Base-by-base conservation (phyloP, 495 filamentous ascomycete genomes). In the Cudoniella acicularis region DNA sequence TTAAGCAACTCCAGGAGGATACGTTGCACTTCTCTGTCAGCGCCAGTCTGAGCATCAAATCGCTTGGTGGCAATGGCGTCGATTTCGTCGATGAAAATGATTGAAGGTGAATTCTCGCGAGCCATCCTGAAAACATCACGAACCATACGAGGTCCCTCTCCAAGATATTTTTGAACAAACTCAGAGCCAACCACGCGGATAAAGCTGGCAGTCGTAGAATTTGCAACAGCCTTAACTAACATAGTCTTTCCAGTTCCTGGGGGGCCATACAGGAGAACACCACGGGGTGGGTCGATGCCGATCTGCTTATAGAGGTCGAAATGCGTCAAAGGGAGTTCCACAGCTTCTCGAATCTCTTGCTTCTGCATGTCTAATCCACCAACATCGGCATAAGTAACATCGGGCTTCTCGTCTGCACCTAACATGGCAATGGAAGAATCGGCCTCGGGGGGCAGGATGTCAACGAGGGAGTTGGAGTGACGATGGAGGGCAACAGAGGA, bases 71-170 rank as follows among this genome's bases (percentile, higher is more conserved):
- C 94, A 70, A 98, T 98, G 56, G 94, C 95, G 70, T 98, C 94
- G 64, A 98, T 98, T 71, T 98, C 94, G 72, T 98, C 94, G 72
- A 98, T 98, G 80, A 98, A 98, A 72, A 98, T 98, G 70, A 98
- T 98, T 40, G 93, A 87, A 1, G 94, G 94, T 0, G 92, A 91
- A 76, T 98, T 98, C 77, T 98, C 94, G 30, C 94, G 87, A 4
- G 94, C 94, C 94, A 98, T 98, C 51, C 95, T 84, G 84, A 98
- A 98, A 20, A 98, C 95, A 70, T 98, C 94, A 63, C 94, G 90
- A 52, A 98, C 94, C 94, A 98, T 98, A 57, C 94, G 90, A 17
- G 92, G 93, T 50, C 94, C 94, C 73, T 98, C 95, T 63, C 94
- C 94, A 13, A 98, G 82, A 64, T 98, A 98, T 70, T 98, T 98